Percentiles rank a stretch among this genome's conserved stretches.
phyloP scores from a whole-genome alignment of 2,329 filamentous ascomycete genomes.

The Clarireedia monteithiana region DNA sequence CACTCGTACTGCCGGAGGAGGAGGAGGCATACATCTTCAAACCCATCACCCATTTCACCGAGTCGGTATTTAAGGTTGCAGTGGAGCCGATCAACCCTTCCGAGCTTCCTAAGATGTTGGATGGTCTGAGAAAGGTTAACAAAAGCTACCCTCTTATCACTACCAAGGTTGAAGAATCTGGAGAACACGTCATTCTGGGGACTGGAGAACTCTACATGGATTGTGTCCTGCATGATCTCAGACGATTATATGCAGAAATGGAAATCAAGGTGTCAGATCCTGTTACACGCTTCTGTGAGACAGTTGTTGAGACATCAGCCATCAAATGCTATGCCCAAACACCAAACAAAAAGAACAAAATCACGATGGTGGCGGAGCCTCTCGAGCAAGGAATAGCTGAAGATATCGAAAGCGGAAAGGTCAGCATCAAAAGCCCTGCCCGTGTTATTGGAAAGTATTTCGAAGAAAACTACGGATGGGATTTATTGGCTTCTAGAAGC shows the following conservation, averaged over 20 bases:
- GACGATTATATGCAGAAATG: conserved; percentile 95
- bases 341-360: conserved; percentile 98
- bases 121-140: conserved; percentile 92
- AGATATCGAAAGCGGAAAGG: conserved; percentile 85
- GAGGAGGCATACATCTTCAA: conserved; percentile 95
- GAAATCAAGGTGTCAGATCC: conserved; percentile 98
- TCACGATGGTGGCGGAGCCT: conserved; percentile 96
- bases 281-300: conserved; percentile 95
- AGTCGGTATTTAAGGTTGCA: conserved; percentile 95
- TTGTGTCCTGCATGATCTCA: conserved; percentile 90
- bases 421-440: conserved; percentile 87
- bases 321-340: conserved; percentile 98
- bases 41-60: conserved; percentile 87
- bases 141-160: conserved; percentile 94
- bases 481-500: conserved; percentile 84
- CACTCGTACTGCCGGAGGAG: conserved; percentile 70
- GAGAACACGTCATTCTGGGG: conserved; percentile 89
- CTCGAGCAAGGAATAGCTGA: conserved; percentile 89
- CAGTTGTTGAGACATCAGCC: conserved; percentile 91
- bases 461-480: conserved; percentile 94
- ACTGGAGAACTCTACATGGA: conserved; percentile 99
- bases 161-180: conserved; percentile 96
- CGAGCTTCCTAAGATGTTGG: conserved; percentile 96
- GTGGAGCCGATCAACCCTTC: conserved; percentile 98
- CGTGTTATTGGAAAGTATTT: conserved; percentile 95